Conservation (phyloP, 768 basidiomycete genomes). For the Cubamyces lactineus region DNA sequence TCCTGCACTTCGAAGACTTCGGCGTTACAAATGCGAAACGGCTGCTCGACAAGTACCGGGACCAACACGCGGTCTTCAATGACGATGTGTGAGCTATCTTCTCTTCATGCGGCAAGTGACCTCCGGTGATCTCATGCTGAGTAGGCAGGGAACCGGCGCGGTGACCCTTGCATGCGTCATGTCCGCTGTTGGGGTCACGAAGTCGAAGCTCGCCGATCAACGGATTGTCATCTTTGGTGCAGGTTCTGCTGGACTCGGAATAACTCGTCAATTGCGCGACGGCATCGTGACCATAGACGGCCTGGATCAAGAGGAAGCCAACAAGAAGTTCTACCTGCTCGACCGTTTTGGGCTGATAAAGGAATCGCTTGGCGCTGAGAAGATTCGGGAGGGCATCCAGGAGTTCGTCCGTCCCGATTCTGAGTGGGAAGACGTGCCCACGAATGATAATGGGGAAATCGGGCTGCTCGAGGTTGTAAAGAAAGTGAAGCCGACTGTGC, state of each 20-base stretch:
- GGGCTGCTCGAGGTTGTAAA: constrained; percentile 70
- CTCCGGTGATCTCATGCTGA: background rate
- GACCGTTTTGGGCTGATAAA: constrained; percentile 68
- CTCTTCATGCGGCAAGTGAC: background rate
- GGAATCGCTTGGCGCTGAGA: constrained; percentile 45
- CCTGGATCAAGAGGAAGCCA: constrained; percentile 60
- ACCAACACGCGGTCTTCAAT: constrained; percentile 73
- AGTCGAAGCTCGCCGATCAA: constrained; percentile 67
- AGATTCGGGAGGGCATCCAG: constrained; percentile 50
- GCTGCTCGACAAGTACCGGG: constrained; percentile 62
- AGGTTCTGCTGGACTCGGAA: constrained; percentile 82
- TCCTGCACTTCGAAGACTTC: constrained; percentile 88
- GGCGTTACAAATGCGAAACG: constrained; percentile 76
- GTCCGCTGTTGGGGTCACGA: constrained; percentile 72
- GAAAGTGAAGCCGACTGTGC: constrained; percentile 73
- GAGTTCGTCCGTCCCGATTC: constrained; percentile 61
- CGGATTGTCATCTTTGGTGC: constrained; percentile 79
- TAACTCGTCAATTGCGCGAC: constrained; percentile 73
- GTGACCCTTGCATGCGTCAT: constrained; percentile 72
- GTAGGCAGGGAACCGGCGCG: constrained; percentile 75
- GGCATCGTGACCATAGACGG: constrained; percentile 63
- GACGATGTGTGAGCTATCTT: constrained; percentile 68
- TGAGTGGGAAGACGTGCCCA: constrained; percentile 51
- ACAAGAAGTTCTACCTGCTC: constrained; percentile 68
- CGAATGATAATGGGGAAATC: constrained; percentile 46